phyloP scores from a whole-genome alignment of 352 stramenopile genomes.

The Globisporangium nunn region DNA sequence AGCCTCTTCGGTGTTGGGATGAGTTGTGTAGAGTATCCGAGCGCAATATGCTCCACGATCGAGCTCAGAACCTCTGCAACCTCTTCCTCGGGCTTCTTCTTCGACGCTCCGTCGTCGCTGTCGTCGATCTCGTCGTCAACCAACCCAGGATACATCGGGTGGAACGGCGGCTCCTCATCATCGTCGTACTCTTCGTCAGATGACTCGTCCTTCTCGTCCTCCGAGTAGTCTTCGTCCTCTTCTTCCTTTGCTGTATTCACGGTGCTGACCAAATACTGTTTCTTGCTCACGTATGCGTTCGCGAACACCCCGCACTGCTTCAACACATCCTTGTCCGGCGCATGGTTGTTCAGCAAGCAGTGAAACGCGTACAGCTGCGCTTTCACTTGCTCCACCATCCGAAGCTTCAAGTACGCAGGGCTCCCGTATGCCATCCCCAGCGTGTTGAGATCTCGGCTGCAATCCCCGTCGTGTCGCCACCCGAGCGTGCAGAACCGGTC shows the following conservation, averaged over 20 bases:
- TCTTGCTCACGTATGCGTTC: slow-evolving; percentile 73
- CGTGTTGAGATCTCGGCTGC: slow-evolving; percentile 69
- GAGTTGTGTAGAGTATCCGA: slow-evolving; percentile 62
- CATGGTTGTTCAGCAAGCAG: slow-evolving; percentile 84
- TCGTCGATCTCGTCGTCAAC: slow-evolving; percentile 33
- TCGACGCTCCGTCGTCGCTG: slow-evolving; percentile 24
- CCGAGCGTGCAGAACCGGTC: slow-evolving; percentile 82
- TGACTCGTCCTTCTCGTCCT: slow-evolving; percentile 51
- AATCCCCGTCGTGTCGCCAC: slow-evolving; percentile 62
- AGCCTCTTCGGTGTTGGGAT: slow-evolving; percentile 30
- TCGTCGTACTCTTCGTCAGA: slow-evolving; percentile 64
- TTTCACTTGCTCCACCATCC: slow-evolving; percentile 85
- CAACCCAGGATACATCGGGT: slow-evolving; percentile 53
- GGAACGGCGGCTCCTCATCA: slow-evolving; percentile 37
- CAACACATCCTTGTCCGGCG: slow-evolving; percentile 75
- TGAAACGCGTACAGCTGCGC: slow-evolving; percentile 86
- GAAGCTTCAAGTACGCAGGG: slow-evolving; percentile 47
- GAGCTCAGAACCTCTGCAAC: slow-evolving; percentile 70
- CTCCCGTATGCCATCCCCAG: slow-evolving; percentile 68
- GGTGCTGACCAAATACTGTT: slow-evolving; percentile 42
- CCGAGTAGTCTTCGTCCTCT: slow-evolving; percentile 70
- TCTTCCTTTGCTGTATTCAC: slow-evolving; percentile 43
- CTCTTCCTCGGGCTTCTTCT: slow-evolving; percentile 63
- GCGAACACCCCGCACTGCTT: slow-evolving; percentile 83
- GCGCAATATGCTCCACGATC: slow-evolving; percentile 73